A percentile compares a stretch with the other conserved stretches of the same genome.
These are phyloP conservation scores for Eudorina sp. DNA, from an alignment of 139 green algal genomes.

Conservation along the genomic window DNA sequence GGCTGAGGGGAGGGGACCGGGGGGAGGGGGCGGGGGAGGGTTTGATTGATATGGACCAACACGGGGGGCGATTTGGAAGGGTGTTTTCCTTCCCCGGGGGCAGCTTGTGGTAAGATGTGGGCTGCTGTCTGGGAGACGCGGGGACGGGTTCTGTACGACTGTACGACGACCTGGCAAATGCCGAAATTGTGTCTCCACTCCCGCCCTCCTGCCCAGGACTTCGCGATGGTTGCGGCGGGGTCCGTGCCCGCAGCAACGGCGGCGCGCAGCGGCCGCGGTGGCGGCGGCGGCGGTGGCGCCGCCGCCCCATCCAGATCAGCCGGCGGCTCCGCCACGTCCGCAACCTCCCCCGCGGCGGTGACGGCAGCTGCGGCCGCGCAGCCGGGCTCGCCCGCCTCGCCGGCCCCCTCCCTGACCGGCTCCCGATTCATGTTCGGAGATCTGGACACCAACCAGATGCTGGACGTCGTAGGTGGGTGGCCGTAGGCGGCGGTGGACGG, in stretches of 20 bases:
- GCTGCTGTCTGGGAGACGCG: too few relatives aligned
- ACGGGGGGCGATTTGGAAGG: too few relatives aligned
- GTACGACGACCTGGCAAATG: too few relatives aligned
- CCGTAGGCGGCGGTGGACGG: too few relatives aligned
- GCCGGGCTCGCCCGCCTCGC: neutral
- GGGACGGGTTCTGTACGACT: too few relatives aligned
- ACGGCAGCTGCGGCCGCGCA: neutral
- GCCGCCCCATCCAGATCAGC: neutral
- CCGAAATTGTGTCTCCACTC: too few relatives aligned
- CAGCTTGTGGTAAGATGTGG: too few relatives aligned
- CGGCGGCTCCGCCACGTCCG: neutral
- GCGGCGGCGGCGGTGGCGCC: neutral
- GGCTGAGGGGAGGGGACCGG: neutral
- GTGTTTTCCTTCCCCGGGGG: too few relatives aligned
- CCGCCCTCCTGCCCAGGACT: neutral
- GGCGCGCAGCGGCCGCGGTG: neutral
- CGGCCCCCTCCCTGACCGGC: neutral
- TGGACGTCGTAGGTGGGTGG: conserved; percentile 39
- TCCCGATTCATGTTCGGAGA: neutral
- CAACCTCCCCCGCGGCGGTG: neutral
- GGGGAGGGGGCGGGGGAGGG: too few relatives aligned
- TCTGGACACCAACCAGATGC: conserved; percentile 44
- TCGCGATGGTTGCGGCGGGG: neutral
- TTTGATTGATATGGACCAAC: too few relatives aligned
- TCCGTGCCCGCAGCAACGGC: neutral